Evolutionary conservation across 768 basidiomycete genomes (phyloP), one percentile per base, ranked within the genome.

Genomic region (Leccinum uliginosum): DNA sequence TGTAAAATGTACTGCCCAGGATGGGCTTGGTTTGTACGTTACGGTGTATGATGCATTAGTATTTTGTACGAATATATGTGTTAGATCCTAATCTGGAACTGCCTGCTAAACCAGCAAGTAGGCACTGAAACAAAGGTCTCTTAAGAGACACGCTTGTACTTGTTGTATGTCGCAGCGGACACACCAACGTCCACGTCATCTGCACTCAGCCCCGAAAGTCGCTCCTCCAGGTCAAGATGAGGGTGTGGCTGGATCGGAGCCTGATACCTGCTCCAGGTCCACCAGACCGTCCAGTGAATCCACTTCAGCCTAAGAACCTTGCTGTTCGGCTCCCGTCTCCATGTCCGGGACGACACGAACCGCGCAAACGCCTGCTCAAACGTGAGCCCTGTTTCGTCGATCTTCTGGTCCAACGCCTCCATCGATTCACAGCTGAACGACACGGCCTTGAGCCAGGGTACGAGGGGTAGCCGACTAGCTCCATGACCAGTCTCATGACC

Each of bases 251-350:
- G 63, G 21, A 65, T 47, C 1, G 68, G 53, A 3, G 61, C n/a
- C 34, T 67, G 53, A 44, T 61, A 58, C 53, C 65, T 40, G 29
- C 59, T 63, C 68, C 68, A 70, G 3, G 54, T 58, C 68, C 68
- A 70, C 68, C 68, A 70, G 4, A 70, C 60, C 58, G 68, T 70
- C 68, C 68, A 70, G 40, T 70, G 68, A 44, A 70, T 69, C 68
- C 68, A 70, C 19, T 63, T 70, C 24, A 70, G 44, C 23, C 38
- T 60, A 23, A 70, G 65, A 19, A 71, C 68, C 52, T 60, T 70
- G 67, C 67, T 55, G 30, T 53, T 59, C 0, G 46, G 30, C 12
- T 65, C 65, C 32, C 69, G 65, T 35, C 43, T 51, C 55, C 63
- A 59, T 47, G 68, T 70, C 49, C 68, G 68, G 12, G 68, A 70